Percentiles rank a stretch among this genome's conserved stretches.
Evolutionary conservation across 306 rosid genomes (phyloP).

Genomic region (Fagus crenata): DNA sequence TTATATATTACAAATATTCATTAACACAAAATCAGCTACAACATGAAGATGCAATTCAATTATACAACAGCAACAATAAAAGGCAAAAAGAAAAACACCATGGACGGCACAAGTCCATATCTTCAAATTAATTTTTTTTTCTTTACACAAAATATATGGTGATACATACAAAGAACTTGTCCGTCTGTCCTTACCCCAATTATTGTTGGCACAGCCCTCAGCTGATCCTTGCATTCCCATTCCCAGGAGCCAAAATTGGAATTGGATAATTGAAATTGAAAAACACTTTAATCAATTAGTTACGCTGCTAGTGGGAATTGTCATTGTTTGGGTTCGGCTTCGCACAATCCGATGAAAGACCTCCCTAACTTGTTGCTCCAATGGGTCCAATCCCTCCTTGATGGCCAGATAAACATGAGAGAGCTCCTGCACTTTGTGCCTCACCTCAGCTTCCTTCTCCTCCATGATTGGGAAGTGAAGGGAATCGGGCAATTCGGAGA

Average conservation of each 20-base stretch:
- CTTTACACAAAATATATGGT: constrained; percentile 42
- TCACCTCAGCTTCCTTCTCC: constrained; percentile 64
- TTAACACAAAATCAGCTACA: constrained; percentile 42
- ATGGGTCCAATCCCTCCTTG: constrained; percentile 70
- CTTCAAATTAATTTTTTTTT: constrained; percentile 15
- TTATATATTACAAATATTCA: constrained; percentile 1
- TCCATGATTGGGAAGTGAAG: constrained; percentile 68
- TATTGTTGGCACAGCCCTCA: constrained; percentile 20
- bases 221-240: constrained; percentile 11
- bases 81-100: constrained; percentile 20
- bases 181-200: too few species aligned
- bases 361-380: constrained; percentile 72
- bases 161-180: constrained; percentile 39
- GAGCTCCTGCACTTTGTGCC: constrained; percentile 65
- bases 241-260: constrained; percentile 22
- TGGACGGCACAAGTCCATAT: constrained; percentile 38
- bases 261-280: not conserved
- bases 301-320: too few species aligned
- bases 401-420: constrained; percentile 49
- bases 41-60: constrained; percentile 36
- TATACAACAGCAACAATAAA: constrained; percentile 44
- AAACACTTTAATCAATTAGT: not conserved
- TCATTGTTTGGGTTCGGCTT: constrained; percentile 37
- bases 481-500: constrained; percentile 66
- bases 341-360: constrained; percentile 77